Evolutionary conservation across 108 stramenopile genomes (phyloP), one percentile per base, ranked within the genome.

Genomic region (Pelagomonas calceolata): DNA sequence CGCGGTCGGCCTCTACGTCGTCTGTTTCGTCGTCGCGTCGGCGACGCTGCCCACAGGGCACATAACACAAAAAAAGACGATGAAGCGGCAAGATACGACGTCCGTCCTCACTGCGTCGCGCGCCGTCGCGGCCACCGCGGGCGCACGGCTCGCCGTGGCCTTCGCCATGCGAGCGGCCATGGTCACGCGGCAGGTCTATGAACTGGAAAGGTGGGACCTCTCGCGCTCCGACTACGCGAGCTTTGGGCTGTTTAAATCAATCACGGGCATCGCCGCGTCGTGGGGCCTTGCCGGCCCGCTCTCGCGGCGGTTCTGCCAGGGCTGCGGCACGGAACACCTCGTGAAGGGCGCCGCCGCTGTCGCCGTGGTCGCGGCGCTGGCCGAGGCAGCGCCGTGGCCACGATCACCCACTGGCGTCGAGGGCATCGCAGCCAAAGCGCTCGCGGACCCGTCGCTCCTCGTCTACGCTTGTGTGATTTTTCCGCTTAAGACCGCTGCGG

Each of bases 21-120:
- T 83, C n/a, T 85, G 87, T 65, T 81, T 85, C n/a, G 34, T 82
- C 14, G 46, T 88, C 33, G 83, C 83, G 18, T 78, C 80, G 18
- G 34, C 83, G 16, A 69, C 86, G 26, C 70, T 91, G 39, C 82
- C 78, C 14, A 26, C 51, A 3, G 51, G 21, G n/a, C n/a, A n/a
- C n/a, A n/a, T n/a, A n/a, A n/a, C n/a, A n/a, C n/a, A n/a, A n/a
- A n/a, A n/a, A n/a, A 1, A 16, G 51, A 26, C 51, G 51, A 4
- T 60, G 7, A 12, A 1, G 51, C 21, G 0, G 21, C 51, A 26
- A 26, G 3, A 26, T 26, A 16, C 21, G 26, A 17, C 3, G 51
- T 1, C 39, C 39, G 39, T 60, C 7, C 21, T 60, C 51, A n/a
- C n/a, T n/a, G 51, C 51, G 51, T 60, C 51, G 21, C 51, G 21